Evolutionary conservation across 306 rosid species (phyloP).

Genomic region (Cicer bijugum): DNA sequence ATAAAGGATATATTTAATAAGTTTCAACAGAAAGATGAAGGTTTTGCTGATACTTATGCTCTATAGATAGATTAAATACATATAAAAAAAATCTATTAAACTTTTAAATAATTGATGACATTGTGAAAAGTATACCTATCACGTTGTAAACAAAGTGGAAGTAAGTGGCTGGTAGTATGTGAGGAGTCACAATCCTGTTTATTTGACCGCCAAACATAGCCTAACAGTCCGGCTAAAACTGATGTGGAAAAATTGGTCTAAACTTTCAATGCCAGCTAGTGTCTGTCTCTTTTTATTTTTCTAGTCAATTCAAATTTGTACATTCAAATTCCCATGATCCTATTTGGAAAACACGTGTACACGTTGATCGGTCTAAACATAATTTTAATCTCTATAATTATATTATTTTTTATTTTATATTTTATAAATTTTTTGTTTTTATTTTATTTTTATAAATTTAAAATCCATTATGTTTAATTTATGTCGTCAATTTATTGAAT

Average conservation of each 20-base stretch:
- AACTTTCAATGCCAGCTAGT: constrained; percentile 40
- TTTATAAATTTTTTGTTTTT: too few species aligned
- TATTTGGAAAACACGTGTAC: constrained; percentile 11
- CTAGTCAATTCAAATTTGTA: constrained; percentile 24
- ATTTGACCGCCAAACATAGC: constrained; percentile 40
- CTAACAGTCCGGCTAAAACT: constrained; percentile 10
- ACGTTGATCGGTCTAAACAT: not conserved
- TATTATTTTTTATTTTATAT: too few species aligned
- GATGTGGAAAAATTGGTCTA: constrained; percentile 9
- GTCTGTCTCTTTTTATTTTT: constrained; percentile 29
- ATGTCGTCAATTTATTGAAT: too few species aligned
- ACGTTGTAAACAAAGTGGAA: constrained; percentile 28
- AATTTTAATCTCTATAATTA: too few species aligned
- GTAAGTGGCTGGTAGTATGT: constrained; percentile 22
- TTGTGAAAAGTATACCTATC: constrained; percentile 21
- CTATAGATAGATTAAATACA: not conserved
- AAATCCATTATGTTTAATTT: too few species aligned
- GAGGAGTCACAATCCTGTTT: constrained; percentile 24
- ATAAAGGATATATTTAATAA: constrained; percentile 6
- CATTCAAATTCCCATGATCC: constrained; percentile 36
- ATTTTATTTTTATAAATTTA: too few species aligned
- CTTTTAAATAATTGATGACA: not conserved
- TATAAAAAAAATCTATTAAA: not conserved
- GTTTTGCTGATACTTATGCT: not conserved
- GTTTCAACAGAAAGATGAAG: not conserved